Evolutionary conservation across 495 filamentous ascomycete species (phyloP), one percentile per base, ranked within the genome.

Genomic region (Xylona heveae): DNA sequence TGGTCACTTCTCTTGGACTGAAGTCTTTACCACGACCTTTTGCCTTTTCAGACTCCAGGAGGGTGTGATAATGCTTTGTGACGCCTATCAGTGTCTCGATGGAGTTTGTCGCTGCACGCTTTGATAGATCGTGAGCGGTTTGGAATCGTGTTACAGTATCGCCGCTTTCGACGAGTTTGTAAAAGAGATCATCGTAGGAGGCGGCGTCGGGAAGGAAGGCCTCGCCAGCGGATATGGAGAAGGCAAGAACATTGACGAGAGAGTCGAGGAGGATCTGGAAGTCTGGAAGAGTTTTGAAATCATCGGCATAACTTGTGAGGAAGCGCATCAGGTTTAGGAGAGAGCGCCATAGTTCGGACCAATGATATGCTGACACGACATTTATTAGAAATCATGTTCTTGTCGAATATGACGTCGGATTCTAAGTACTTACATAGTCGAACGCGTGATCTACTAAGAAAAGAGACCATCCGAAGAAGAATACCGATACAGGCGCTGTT

Each of bases 111-210:
- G 28, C 16, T 19, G 18, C n/a, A 8, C 15, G 28, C 14, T 23
- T 7, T 19, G 10, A 3, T 33, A 3, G n/a, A 35, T 2, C 31
- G 31, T 10, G 31, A 34, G 27, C 71, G 41, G 78, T 72, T 14
- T 81, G 66, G 53, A 94, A 93, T 51, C 80, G 82, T 16, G 65
- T 54, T 23, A 97, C 61, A 21, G 81, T 64, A 28, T 92, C 80
- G 2, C 83, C 82, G 10, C 69, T 77, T 51, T 97, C 88, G 29
- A 95, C 80, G 9, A 97, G 62, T 54, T 97, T 97, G 61, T 97
- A 97, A 54, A 97, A 92, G 7, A 97, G 62, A 45, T 95, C 90
- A 44, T 97, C 88, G 49, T 94, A 94, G 14, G 77, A 74, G 23
- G 76, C 62, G 14, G 82, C 69, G 34, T 75, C 79, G 0, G 90